Evolutionary conservation across 495 filamentous ascomycete genomes (phyloP), one percentile per base, ranked within the genome.

Genomic region (Aspergillus ellipticus): DNA sequence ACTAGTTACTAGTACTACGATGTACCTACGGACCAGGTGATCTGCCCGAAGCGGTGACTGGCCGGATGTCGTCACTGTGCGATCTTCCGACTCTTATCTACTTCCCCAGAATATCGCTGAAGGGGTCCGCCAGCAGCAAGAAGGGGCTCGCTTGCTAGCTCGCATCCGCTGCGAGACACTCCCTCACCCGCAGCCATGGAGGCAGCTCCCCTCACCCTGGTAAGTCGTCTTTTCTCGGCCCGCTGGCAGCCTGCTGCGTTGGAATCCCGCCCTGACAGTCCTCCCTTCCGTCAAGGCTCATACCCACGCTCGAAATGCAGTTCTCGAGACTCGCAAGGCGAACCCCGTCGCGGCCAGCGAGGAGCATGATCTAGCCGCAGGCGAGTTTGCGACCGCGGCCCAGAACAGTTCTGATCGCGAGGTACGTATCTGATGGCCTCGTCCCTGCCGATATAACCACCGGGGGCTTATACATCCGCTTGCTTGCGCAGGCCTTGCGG

Each of bases 321-420:
- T 89, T n/a, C 84, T 85, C 37, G 84, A 90, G 56, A 87, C 87
- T 52, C 84, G 87, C 58, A 84, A 85, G 28, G 77, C 87, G 10
- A 88, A 92, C 58, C 87, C 88, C 17, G 86, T 86, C 4, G 83
- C 87, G 21, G 92, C 93, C 15, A 87, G 89, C 55, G 86, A 87
- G 60, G 88, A 96, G 65, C 92, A 97, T 75, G 85, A 92, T 55
- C 79, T 90, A 35, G 94, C 94, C 19, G 94, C 94, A 2, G 88
- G 85, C 49, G 89, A 96, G 62, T 97, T 96, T 71, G 85, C 91
- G 45, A 87, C 86, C 29, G 92, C 90, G 24, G 85, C 88, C 13
- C 83, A 84, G 59, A 78, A 76, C 24, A 94, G 89, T 9, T 78
- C 77, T 10, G 92, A 95, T 66, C 75, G 77, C 53, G 94, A 97